phyloP scores from a whole-genome alignment of 176 grass and related monocot species.

The Eleusine coracana region DNA sequence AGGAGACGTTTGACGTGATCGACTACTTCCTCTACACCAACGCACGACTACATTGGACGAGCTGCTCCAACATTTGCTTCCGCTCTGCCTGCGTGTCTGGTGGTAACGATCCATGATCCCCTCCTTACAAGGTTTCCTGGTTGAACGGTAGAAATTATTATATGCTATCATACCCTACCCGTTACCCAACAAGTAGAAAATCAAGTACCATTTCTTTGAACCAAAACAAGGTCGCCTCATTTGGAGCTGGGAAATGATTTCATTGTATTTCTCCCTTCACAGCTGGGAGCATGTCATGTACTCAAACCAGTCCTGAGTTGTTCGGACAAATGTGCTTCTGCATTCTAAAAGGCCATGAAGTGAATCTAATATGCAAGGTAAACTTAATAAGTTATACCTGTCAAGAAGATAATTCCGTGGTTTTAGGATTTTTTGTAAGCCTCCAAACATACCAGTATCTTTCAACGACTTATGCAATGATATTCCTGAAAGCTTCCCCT shows the following conservation, averaged over 20 bases:
- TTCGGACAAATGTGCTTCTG: too few species aligned
- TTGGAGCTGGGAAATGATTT: not conserved
- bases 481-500: constrained; percentile 31
- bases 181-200: too few species aligned
- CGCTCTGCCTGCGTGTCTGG: too few species aligned
- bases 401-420: constrained; percentile 8
- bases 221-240: not conserved
- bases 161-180: too few species aligned
- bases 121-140: too few species aligned
- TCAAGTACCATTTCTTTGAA: not conserved
- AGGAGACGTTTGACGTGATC: too few species aligned
- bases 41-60: too few species aligned
- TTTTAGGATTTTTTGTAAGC: not conserved
- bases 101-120: too few species aligned
- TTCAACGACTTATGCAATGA: not conserved
- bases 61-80: too few species aligned
- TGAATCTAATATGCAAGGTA: constrained; percentile 13
- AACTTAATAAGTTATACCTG: not conserved
- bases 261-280: constrained; percentile 3
- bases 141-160: too few species aligned
- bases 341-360: constrained; percentile 10
- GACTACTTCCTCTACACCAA: too few species aligned
- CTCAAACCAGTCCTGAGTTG: not conserved
- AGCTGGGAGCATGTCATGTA: constrained; percentile 28
- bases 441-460: not conserved